phyloP scores from a whole-genome alignment of 108 stramenopile species.

The Schizochytrium sp. region DNA sequence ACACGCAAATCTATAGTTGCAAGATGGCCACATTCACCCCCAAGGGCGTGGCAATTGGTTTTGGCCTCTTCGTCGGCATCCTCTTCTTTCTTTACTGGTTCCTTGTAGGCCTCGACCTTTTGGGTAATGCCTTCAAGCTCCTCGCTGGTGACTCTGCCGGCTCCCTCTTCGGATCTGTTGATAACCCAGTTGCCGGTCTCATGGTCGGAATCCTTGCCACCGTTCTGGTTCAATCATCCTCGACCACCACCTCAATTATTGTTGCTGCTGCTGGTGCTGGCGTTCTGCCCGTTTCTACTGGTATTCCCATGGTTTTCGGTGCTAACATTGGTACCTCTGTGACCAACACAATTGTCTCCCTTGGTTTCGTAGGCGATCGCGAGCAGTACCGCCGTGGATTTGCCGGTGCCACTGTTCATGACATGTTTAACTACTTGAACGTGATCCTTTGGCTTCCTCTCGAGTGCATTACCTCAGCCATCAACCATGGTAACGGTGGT shows the following conservation, averaged over 20 bases:
- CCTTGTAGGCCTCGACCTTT: slow-evolving; percentile 84
- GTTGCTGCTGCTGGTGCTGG: slow-evolving; percentile 84
- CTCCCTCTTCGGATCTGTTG: slow-evolving; percentile 81
- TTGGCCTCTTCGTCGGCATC: slow-evolving; percentile 73
- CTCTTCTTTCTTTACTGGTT: slow-evolving; percentile 91
- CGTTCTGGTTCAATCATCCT: slow-evolving; percentile 86
- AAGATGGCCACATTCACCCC: slow-evolving; percentile 68
- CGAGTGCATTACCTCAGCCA: slow-evolving; percentile 74
- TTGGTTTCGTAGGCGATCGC: slow-evolving; percentile 87
- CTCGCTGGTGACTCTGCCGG: slow-evolving; percentile 85
- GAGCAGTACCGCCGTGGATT: slow-evolving; percentile 88
- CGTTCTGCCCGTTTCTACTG: slow-evolving; percentile 77
- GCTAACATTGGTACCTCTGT: slow-evolving; percentile 90
- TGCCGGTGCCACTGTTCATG: slow-evolving; percentile 90
- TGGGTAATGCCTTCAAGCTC: slow-evolving; percentile 85
- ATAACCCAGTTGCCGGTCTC: slow-evolving; percentile 86
- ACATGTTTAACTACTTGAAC: slow-evolving; percentile 88
- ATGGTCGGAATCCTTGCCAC: slow-evolving; percentile 86
- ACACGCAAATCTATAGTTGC: neutral
- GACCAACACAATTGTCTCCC: slow-evolving; percentile 87
- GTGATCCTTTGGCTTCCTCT: slow-evolving; percentile 85
- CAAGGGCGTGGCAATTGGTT: slow-evolving; percentile 77
- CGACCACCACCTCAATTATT: slow-evolving; percentile 88
- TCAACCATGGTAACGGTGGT: slow-evolving; percentile 8
- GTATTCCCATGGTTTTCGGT: slow-evolving; percentile 90